These are phyloP conservation scores for Zygosaccharomyces gambellarensis DNA, from an alignment of 805 yeast genomes.

Conservation along the genomic window DNA sequence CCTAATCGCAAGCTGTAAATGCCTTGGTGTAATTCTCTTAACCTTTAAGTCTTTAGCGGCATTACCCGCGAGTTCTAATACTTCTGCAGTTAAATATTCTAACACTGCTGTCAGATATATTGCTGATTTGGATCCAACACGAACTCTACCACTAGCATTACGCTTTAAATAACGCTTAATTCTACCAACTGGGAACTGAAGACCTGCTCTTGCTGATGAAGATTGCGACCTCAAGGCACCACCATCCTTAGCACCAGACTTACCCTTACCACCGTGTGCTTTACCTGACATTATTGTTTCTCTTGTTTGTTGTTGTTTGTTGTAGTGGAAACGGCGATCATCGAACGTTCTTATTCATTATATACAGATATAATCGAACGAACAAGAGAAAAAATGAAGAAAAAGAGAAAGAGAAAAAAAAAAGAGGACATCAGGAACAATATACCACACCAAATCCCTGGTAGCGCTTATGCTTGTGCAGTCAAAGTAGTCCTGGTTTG, in stretches of 20 bases:
- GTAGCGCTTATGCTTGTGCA: no score
- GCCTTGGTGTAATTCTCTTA: slow-evolving; percentile 97
- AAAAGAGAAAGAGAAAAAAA: neutral
- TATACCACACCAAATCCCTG: no score
- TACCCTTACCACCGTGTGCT: slow-evolving; percentile 96
- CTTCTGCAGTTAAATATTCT: slow-evolving; percentile 95
- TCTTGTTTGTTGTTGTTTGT: neutral
- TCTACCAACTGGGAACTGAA: slow-evolving; percentile 98
- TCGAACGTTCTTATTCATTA: neutral
- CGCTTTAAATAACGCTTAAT: slow-evolving; percentile 92
- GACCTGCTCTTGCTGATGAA: slow-evolving; percentile 90
- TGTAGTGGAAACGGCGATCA: neutral
- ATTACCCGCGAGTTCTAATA: slow-evolving; percentile 94
- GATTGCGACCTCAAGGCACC: slow-evolving; percentile 59
- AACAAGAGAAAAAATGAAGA: neutral
- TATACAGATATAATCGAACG: neutral
- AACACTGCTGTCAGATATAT: slow-evolving; percentile 93
- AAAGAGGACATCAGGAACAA: neutral
- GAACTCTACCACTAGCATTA: slow-evolving; percentile 77
- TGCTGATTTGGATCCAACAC: slow-evolving; percentile 94
- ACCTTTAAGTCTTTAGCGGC: slow-evolving; percentile 95
- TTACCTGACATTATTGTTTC: slow-evolving; percentile 73
- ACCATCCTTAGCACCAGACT: slow-evolving; percentile 75
- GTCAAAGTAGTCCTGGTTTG: no score
- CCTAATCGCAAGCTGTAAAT: slow-evolving; percentile 92